Base-by-base conservation (phyloP, 177 flowering plant species). In the Vitis hybrid region DNA sequence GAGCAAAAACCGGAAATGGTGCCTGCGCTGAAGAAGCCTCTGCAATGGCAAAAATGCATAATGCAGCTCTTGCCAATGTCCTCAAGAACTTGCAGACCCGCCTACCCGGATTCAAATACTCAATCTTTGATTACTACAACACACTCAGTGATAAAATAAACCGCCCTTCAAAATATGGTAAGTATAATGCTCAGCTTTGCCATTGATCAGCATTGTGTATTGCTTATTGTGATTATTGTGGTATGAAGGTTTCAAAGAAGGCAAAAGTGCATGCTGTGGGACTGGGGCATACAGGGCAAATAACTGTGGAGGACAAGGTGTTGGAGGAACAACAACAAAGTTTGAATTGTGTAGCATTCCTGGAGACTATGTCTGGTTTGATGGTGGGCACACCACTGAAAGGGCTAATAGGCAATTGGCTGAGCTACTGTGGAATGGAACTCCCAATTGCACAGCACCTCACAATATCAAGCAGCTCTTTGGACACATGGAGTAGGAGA, bases 241-340 rank as follows among this genome's bases (percentile, higher is more conserved):
- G 26, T 22, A 22, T 22, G 74, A n/a, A 71, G 74, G 74, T 9
- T 71, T 71, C n/a, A 57, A 71, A 53, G 57, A 52, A 52, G 73
- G 73, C 16, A 57, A 55, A 20, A 63, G 39, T 15, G 68, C 73
- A 2, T 71, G 73, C 57, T 64, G 68, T 55, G 68, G 68, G 6
- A 49, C 63, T 18, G 73, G 68, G 13, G 11, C 61, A 18, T 70
- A 61, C 61, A 70, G 31, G 14, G 73, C 67, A 6, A 7, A 2
- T 4, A 62, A 50, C 13, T 70, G 73, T 61, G 73, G 73, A 63
- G 67, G 65, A 18, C 15, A 63, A 18, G 73, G 63, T 22, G 22
- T 39, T 10, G 63, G 8, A 2, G 39, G 26, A 22, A 22, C 26
- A 22, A 22, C 26, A 22, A 22, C 26, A 22, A 22, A 63, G 29